phyloP scores from a whole-genome alignment of 2,329 filamentous ascomycete genomes.

The Hypomyces rosellus region DNA sequence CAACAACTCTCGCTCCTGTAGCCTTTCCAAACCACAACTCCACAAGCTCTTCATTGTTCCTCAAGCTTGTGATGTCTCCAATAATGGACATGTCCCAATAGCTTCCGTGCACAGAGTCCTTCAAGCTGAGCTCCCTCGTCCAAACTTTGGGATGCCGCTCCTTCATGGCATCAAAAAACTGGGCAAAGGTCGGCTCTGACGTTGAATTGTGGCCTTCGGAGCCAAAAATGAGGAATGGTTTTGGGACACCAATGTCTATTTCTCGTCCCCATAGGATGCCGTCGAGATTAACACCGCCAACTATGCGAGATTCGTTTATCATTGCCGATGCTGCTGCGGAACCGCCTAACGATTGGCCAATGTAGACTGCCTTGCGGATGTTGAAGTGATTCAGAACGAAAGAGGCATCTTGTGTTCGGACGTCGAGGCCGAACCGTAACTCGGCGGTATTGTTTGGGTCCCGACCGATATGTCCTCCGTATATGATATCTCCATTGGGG shows the following conservation, averaged over 20 bases:
- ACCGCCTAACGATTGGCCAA: slow-evolving; percentile 29
- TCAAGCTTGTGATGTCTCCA: slow-evolving; percentile 18
- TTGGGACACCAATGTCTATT: slow-evolving; percentile 17
- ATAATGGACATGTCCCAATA: slow-evolving; percentile 25
- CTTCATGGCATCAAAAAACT: slow-evolving; percentile 19
- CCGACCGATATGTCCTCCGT: slow-evolving; percentile 16
- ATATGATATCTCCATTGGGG: slow-evolving; percentile 27
- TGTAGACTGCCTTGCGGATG: slow-evolving; percentile 19
- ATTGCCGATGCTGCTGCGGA: slow-evolving; percentile 27
- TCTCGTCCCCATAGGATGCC: slow-evolving; percentile 26
- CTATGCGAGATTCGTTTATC: slow-evolving; percentile 23
- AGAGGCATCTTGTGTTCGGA: slow-evolving; percentile 20
- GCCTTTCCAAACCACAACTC: slow-evolving; percentile 21
- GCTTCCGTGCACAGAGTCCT: slow-evolving; percentile 22
- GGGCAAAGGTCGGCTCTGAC: slow-evolving; percentile 19
- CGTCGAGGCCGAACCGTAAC: slow-evolving; percentile 14
- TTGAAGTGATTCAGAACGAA: slow-evolving; percentile 24
- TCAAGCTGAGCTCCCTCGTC: slow-evolving; percentile 24
- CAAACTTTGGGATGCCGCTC: slow-evolving; percentile 18
- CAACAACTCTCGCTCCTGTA: slow-evolving; percentile 20
- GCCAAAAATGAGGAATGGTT: slow-evolving; percentile 27
- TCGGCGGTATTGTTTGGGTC: neutral
- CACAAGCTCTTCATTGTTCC: slow-evolving; percentile 14
- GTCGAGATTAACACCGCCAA: slow-evolving; percentile 32
- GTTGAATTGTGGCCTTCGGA: slow-evolving; percentile 21